phyloP scores from a whole-genome alignment of 305 asterid species.

The Fraxinus ornus region DNA sequence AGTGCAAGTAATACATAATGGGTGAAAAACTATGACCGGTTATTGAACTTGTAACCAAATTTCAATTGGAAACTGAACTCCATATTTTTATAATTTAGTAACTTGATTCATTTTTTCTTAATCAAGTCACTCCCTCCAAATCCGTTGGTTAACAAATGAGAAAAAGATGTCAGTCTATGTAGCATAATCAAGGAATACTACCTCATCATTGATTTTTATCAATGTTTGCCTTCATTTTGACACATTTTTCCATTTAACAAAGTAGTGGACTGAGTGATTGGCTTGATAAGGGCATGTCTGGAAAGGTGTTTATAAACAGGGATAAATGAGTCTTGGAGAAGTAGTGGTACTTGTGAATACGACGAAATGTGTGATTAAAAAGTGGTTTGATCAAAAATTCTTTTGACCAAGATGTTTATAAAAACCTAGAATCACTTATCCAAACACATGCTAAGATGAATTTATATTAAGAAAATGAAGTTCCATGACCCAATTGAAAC shows the following conservation, averaged over 20 bases:
- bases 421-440: neutral
- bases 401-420: neutral
- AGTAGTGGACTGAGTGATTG: neutral
- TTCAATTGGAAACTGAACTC: neutral
- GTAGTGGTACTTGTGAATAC: neutral
- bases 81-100: neutral
- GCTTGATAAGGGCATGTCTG: neutral
- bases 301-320: neutral
- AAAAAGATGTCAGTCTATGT: neutral
- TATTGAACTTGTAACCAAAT: neutral
- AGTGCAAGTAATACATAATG: neutral
- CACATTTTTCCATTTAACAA: neutral
- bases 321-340: neutral
- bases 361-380: neutral
- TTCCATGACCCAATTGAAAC: neutral
- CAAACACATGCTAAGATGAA: neutral
- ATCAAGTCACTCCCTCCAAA: neutral
- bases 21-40: neutral
- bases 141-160: neutral
- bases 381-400: neutral
- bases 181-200: neutral
- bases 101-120: neutral
- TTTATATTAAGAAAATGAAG: neutral
- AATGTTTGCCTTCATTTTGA: neutral
- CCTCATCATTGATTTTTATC: neutral